phyloP scores from a whole-genome alignment of 805 yeast species.

The Kuraishia ogatae region DNA sequence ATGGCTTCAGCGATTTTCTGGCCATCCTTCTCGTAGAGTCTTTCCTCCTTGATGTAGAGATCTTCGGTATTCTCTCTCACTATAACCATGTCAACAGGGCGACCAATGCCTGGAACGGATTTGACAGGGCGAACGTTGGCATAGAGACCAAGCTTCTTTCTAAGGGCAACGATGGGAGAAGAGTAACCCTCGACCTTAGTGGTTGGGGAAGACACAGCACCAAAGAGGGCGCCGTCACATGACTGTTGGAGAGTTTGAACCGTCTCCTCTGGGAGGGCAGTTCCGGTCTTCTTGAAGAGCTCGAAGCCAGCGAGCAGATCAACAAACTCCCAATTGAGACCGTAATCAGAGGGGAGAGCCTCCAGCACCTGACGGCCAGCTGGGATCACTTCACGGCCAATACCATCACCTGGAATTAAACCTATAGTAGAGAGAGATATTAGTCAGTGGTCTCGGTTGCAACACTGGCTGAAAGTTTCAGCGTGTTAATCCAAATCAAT shows the following conservation, averaged over 20 bases:
- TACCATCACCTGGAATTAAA: conserved; percentile 97
- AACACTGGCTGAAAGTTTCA: no score
- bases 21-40: conserved; percentile 68
- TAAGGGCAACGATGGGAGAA: conserved; percentile 96
- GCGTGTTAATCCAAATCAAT: no score
- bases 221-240: conserved; percentile 96
- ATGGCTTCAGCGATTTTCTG: conserved; percentile 93
- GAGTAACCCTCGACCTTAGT: conserved; percentile 94
- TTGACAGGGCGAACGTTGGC: conserved; percentile 98
- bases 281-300: conserved; percentile 88
- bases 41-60: conserved; percentile 91
- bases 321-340: conserved; percentile 76
- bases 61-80: conserved; percentile 99
- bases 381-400: conserved; percentile 96
- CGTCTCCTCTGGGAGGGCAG: conserved; percentile 91
- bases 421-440: conserved; percentile 21
- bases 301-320: conserved; percentile 93
- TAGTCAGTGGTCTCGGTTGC: conserved; percentile 5
- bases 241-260: conserved; percentile 65
- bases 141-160: conserved; percentile 89
- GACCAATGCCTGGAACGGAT: conserved; percentile 76
- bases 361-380: conserved; percentile 88
- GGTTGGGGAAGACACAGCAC: conserved; percentile 95
- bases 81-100: conserved; percentile 94
- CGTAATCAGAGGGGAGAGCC: conserved; percentile 67